phyloP scores from a whole-genome alignment of 805 yeast species.

The Candida gorgasii region DNA sequence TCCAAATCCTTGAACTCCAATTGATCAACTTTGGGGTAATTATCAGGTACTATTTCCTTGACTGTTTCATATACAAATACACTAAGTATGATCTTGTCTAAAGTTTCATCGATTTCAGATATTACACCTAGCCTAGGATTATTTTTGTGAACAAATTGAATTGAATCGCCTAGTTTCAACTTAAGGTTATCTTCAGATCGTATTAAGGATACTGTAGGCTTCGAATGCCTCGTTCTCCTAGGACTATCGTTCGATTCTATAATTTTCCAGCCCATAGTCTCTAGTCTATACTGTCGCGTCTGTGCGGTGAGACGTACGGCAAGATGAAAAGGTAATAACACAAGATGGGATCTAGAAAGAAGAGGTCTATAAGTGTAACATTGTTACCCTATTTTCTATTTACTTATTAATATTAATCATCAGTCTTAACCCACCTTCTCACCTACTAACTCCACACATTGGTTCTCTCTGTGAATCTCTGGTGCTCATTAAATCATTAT shows the following conservation, averaged over 20 bases:
- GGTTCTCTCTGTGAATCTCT: no score
- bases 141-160: slow-evolving; percentile 39
- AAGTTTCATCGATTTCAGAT: slow-evolving; percentile 44
- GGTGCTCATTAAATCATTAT: neutral
- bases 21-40: slow-evolving; percentile 34
- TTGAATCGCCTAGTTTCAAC: slow-evolving; percentile 53
- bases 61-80: neutral
- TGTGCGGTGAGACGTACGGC: no score
- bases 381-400: neutral
- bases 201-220: neutral
- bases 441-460: no score
- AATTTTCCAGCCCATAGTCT: neutral
- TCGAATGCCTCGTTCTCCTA: slow-evolving; percentile 3
- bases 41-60: neutral
- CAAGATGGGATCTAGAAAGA: no score
- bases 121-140: slow-evolving; percentile 16
- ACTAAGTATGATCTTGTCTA: slow-evolving; percentile 48
- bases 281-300: no score
- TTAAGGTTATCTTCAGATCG: neutral
- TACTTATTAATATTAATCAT: neutral
- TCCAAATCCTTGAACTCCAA: slow-evolving; percentile 22
- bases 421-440: no score
- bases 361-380: neutral
- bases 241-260: slow-evolving; percentile 1
- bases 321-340: no score